These are phyloP conservation scores for Craspedostauros australis DNA, from an alignment of 108 stramenopile genomes.

Conservation along the genomic window DNA sequence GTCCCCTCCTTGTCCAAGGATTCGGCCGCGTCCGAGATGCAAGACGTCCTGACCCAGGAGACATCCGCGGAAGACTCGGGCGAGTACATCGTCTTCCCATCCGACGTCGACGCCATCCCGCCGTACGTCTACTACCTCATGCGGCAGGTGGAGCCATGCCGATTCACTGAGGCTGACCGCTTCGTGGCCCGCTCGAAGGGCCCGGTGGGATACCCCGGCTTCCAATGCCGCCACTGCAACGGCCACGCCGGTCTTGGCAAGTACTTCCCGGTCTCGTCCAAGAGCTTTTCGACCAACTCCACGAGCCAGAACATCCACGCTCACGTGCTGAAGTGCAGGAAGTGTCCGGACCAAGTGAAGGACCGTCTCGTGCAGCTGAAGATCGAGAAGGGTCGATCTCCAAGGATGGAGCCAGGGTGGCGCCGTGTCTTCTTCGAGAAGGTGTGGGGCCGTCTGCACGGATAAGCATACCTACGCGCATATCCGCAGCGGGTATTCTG, in stretches of 20 bases:
- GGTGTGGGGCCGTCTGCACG: slow-evolving; percentile 54
- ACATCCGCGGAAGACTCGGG: slow-evolving; percentile 1
- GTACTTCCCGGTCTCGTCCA: slow-evolving; percentile 53
- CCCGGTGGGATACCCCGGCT: slow-evolving; percentile 56
- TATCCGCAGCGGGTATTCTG: too few species aligned
- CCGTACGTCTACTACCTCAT: slow-evolving; percentile 56
- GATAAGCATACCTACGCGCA: too few species aligned
- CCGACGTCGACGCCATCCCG: slow-evolving; percentile 42
- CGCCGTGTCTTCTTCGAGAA: slow-evolving; percentile 58
- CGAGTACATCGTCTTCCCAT: slow-evolving; percentile 35
- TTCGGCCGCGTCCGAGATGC: not conserved
- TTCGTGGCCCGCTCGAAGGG: slow-evolving; percentile 59
- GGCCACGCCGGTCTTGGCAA: slow-evolving; percentile 69
- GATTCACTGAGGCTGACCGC: slow-evolving; percentile 63
- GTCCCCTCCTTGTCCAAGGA: too few species aligned
- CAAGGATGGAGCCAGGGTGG: slow-evolving; percentile 54
- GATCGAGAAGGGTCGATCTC: slow-evolving; percentile 37
- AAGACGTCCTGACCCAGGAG: not conserved
- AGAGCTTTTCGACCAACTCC: slow-evolving; percentile 46
- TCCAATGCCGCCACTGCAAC: slow-evolving; percentile 63
- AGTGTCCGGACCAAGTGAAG: slow-evolving; percentile 43
- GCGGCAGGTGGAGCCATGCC: slow-evolving; percentile 52
- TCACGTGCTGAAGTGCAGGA: slow-evolving; percentile 56
- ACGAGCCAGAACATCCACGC: slow-evolving; percentile 68
- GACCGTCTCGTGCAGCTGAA: slow-evolving; percentile 41